Conservation (phyloP, 768 basidiomycete species). For the Cubamyces sp. region DNA sequence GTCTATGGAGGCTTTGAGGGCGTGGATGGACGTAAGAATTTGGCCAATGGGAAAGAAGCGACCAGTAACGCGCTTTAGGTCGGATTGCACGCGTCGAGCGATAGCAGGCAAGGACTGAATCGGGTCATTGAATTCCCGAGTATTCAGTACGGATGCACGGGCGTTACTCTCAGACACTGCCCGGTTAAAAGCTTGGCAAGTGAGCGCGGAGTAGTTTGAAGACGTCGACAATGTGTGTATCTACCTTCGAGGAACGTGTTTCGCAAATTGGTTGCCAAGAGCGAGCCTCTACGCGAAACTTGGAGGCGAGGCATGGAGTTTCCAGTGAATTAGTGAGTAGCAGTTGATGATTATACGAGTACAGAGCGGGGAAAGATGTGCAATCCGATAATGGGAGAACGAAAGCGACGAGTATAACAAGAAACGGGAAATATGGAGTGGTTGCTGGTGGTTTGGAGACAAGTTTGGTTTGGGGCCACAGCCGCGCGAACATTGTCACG, state of each 20-base stretch:
- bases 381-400: background rate
- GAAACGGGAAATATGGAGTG: background rate
- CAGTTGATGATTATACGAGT: background rate
- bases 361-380: background rate
- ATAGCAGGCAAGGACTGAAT: background rate
- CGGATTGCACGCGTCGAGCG: slow-evolving; percentile 22
- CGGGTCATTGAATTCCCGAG: background rate
- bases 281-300: slow-evolving; percentile 2
- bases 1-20: background rate
- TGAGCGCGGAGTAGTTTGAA: background rate
- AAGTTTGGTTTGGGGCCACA: slow-evolving; percentile 19
- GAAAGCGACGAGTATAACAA: background rate
- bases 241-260: slow-evolving; percentile 17
- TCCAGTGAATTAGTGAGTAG: background rate
- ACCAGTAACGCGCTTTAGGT: slow-evolving; percentile 15
- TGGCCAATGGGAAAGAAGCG: slow-evolving; percentile 18
- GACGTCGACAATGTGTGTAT: too few relatives aligned
- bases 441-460: slow-evolving; percentile 5
- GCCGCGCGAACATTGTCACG: slow-evolving; percentile 6
- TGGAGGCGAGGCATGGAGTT: slow-evolving; percentile 24
- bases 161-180: background rate
- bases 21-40: slow-evolving; percentile 12
- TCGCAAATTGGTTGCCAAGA: slow-evolving; percentile 11
- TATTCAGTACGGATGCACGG: background rate
- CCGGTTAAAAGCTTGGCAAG: slow-evolving; percentile 1